These are phyloP conservation scores for Quercus tomentella DNA, from an alignment of 331 rosid species.

Conservation along the genomic window DNA sequence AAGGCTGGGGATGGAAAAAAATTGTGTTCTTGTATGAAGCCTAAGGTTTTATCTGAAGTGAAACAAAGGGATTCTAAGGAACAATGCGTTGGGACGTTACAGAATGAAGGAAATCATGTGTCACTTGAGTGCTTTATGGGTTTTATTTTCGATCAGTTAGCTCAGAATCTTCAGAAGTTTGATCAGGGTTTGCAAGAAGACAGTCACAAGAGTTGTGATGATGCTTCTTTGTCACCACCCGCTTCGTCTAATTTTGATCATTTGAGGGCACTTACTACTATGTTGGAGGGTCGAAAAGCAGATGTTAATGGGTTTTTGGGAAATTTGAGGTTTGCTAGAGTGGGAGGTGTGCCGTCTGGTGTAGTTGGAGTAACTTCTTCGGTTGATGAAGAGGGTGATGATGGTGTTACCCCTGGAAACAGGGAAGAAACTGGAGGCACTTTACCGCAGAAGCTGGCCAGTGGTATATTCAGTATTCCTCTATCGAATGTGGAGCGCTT, in stretches of 20 bases:
- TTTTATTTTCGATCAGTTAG: slow-evolving; percentile 65
- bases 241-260: slow-evolving; percentile 44
- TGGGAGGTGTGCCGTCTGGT: slow-evolving; percentile 80
- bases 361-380: slow-evolving; percentile 63
- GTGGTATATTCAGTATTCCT: slow-evolving; percentile 78
- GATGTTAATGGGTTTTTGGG: slow-evolving; percentile 77
- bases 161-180: slow-evolving; percentile 57
- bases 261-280: slow-evolving; percentile 45
- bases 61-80: slow-evolving; percentile 50
- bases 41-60: slow-evolving; percentile 42
- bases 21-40: slow-evolving; percentile 45
- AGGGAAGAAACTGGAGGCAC: slow-evolving; percentile 59
- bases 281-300: slow-evolving; percentile 70
- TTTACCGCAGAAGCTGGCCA: slow-evolving; percentile 80
- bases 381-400: slow-evolving; percentile 56
- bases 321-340: slow-evolving; percentile 85
- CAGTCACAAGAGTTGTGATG: slow-evolving; percentile 26
- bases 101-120: slow-evolving; percentile 51
- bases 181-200: slow-evolving; percentile 45
- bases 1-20: slow-evolving; percentile 53
- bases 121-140: slow-evolving; percentile 72
- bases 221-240: slow-evolving; percentile 19
- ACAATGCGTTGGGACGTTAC: slow-evolving; percentile 17
- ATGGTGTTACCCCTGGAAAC: slow-evolving; percentile 35
- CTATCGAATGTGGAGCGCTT: slow-evolving; percentile 93